These are phyloP conservation scores for Penicillium verhagenii DNA, from an alignment of 495 filamentous ascomycete genomes.

Conservation along the genomic window DNA sequence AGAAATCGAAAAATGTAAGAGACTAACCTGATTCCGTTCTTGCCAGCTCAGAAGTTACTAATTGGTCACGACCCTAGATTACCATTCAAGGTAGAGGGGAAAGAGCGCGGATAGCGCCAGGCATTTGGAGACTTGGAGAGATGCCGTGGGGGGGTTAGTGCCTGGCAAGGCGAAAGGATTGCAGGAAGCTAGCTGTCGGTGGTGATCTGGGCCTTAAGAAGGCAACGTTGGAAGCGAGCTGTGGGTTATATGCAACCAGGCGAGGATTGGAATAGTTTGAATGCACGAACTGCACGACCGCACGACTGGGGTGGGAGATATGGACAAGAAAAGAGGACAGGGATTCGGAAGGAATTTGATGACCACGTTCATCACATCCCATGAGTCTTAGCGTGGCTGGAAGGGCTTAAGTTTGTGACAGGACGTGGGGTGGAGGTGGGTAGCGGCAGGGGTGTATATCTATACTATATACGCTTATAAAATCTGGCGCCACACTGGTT, in stretches of 20 bases:
- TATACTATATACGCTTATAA: constrained; percentile 22
- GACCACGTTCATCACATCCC: constrained; percentile 31
- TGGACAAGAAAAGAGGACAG: constrained; percentile 14
- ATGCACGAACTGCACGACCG: too few relatives aligned
- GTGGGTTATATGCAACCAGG: constrained; percentile 19
- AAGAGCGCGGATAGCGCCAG: constrained; percentile 13
- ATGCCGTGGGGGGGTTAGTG: constrained; percentile 17
- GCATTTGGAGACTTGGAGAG: constrained; percentile 18
- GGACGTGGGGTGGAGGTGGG: constrained; percentile 16
- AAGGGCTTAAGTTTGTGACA: constrained; percentile 31
- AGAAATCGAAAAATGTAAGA: constrained; percentile 10
- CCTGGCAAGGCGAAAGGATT: constrained; percentile 12
- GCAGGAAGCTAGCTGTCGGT: constrained; percentile 15
- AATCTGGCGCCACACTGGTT: constrained; percentile 16
- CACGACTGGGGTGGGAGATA: constrained; percentile 15
- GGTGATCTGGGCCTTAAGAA: constrained; percentile 22
- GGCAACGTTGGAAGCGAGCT: constrained; percentile 11
- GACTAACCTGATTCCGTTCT: constrained; percentile 23
- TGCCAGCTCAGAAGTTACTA: constrained; percentile 15
- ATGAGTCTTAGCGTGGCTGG: constrained; percentile 20
- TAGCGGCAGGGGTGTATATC: constrained; percentile 4
- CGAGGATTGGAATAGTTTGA: constrained; percentile 9
- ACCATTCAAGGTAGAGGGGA: constrained; percentile 20
- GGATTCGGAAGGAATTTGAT: constrained; percentile 5
- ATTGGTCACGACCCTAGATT: constrained; percentile 21